Conservation (phyloP, 2,329 filamentous ascomycete species). For the Waltergamsia citrina region DNA sequence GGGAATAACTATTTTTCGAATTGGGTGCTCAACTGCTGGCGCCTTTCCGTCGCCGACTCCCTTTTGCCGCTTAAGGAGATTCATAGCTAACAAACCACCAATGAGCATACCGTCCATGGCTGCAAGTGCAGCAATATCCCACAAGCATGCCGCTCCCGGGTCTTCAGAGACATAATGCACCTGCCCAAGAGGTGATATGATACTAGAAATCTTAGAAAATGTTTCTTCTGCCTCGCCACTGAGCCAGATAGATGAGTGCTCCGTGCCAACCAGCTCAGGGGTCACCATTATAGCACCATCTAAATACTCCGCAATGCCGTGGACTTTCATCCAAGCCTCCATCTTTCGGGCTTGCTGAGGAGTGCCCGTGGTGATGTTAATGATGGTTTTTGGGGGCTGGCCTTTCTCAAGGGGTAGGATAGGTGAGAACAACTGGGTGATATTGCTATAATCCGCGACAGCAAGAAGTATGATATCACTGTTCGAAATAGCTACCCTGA, state of each 20-base stretch:
- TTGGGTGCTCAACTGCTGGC: background rate
- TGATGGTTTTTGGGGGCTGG: conserved; percentile 12
- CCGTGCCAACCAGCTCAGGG: conserved; percentile 14
- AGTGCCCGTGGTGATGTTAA: conserved; percentile 18
- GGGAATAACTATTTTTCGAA: conserved; percentile 10
- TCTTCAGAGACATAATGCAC: conserved; percentile 10
- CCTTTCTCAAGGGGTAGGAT: conserved; percentile 1
- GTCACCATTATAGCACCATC: conserved; percentile 19
- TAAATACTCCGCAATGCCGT: conserved; percentile 10
- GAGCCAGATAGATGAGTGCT: conserved; percentile 10
- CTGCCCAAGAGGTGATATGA: conserved; percentile 10
- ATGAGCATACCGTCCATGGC: conserved; percentile 17
- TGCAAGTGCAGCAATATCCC: conserved; percentile 14
- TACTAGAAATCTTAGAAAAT: conserved; percentile 5
- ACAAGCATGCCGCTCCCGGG: conserved; percentile 11
- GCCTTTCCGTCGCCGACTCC: background rate
- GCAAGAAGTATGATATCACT: conserved; percentile 12
- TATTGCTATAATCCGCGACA: conserved; percentile 17
- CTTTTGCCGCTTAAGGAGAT: conserved; percentile 10
- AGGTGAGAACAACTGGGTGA: conserved; percentile 7
- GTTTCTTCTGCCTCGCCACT: conserved; percentile 11
- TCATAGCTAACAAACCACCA: conserved; percentile 13
- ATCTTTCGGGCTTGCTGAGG: conserved; percentile 11
- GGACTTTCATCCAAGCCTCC: conserved; percentile 6
- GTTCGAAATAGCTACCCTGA: conserved; percentile 6